Base-by-base conservation (phyloP, 345 rosid species). In the Populus tremula region DNA sequence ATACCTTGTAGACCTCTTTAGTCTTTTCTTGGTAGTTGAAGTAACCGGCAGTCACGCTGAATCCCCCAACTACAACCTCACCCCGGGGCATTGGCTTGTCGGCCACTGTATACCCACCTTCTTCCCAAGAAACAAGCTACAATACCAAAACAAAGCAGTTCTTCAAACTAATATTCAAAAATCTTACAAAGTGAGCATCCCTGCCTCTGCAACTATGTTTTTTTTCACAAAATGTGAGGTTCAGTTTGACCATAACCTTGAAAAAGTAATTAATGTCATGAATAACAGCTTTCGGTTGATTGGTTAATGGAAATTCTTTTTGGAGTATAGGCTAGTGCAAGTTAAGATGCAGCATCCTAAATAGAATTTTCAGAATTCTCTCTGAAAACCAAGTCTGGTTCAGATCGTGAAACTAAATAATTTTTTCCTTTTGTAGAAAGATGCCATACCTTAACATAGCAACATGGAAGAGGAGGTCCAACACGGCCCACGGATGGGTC, bases 81-180 rank as follows among this genome's bases (percentile, higher is more conserved):
- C 98, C 98, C 25, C 95, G 89, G 23, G 97, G 94, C 98, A 94
- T 91, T 76, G 98, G 97, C 78, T 86, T 83, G 81, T 94, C 97
- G 47, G 94, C 84, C 69, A 74, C 54, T 73, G 9, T 85, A 79
- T 93, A 94, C 6, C 92, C 92, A 77, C 98, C 98, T 86, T 90
- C 97, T 77, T 87, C 94, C 98, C 98, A 94, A 80, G 91, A 86
- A 79, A 94, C 89, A 31, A 94, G 97, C 98, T 94, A 85, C 79
- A 84, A 84, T 38, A 78, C 41, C 72, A 80, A 79, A 75, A 38
- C 27, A 56, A 61, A 70, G 23, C 74, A 27, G 53, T 62, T 49
- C 0, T 50, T 14, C 33, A 39, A 64, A 68, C 67, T 35, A 47
- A 50, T 62, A 50, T 29, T 69, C 31, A 0, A 72, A 35, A 21